Base-by-base conservation (phyloP, 495 filamentous ascomycete species). In the Symbiotaphrina buchneri region DNA sequence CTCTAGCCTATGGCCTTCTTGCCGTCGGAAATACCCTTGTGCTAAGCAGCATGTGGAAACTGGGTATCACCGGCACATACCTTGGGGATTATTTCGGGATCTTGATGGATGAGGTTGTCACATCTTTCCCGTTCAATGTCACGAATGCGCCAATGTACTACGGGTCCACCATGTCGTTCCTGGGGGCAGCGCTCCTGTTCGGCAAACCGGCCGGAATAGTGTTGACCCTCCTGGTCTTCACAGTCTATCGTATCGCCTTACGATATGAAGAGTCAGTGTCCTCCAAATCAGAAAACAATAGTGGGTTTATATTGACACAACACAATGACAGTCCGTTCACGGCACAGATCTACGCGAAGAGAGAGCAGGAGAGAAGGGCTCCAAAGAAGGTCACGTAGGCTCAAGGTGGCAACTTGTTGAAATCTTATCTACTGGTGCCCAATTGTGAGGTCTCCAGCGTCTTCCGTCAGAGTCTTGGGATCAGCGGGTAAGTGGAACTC, bases 41-140 rank as follows among this genome's bases (percentile, higher is more conserved):
- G 17, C 47, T 95, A 11, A 71, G 71, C 18, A 79, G 70, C 37
- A 95, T 91, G 56, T 93, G 71, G 68, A 75, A 71, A 18, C 65
- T 97, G n/a, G 87, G 87, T 27, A 61, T 97, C 37, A 95, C 87
- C 6, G 90, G 87, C 34, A 97, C 87, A 39, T 97, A 94, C 49
- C 59, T 97, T 17, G 87, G 87, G 34, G 87, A 97, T 56, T 97
- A 97, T 57, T 97, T 92, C 44, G 87, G 87, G 22, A 95, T 97
- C 46, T 59, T 97, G 39, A 90, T 95, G 87, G 83, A 94, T 45
- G 60, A 68, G 44, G 80, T 78, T 28, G 83, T 97, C 27, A 91
- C 80, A 4, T 70, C 74, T 7, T 97, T 97, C 48, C 87, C 87
- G 1, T 97, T 97, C 68, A 94, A 82, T 52, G 56, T 95, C 31